A percentile compares a stretch with the other conserved stretches of the same genome.
Evolutionary conservation across 495 filamentous ascomycete genomes (phyloP).

Genomic region (Glutinoglossum americanum): DNA sequence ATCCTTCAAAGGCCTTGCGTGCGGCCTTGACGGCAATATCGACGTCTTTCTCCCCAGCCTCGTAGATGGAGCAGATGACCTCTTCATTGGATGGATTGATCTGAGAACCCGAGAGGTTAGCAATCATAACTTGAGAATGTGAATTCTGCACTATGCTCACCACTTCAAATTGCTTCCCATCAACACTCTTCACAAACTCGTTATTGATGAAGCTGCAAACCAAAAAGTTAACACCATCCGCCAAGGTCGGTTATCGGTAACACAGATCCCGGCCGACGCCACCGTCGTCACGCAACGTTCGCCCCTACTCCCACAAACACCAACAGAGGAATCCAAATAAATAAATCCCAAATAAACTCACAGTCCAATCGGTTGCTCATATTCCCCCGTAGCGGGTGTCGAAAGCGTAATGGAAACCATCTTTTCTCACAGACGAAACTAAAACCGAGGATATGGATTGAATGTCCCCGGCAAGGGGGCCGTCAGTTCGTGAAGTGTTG

Average conservation of each 20-base stretch:
- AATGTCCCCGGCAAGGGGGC: background rate
- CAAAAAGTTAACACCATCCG: background rate
- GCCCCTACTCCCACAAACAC: background rate
- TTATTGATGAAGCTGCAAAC: slow-evolving; percentile 68
- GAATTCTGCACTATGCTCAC: slow-evolving; percentile 11
- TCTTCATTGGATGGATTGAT: slow-evolving; percentile 34
- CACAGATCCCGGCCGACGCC: background rate
- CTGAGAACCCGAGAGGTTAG: background rate
- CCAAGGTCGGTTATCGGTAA: background rate
- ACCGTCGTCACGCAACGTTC: background rate
- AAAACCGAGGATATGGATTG: too few species aligned
- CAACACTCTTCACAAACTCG: slow-evolving; percentile 71
- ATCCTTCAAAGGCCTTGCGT: slow-evolving; percentile 67
- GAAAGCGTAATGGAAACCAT: slow-evolving; percentile 30
- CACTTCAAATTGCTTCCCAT: slow-evolving; percentile 63
- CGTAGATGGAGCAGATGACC: slow-evolving; percentile 52
- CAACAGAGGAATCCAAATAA: background rate
- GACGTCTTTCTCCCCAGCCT: slow-evolving; percentile 80
- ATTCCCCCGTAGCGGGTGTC: slow-evolving; percentile 51
- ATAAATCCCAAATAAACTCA: too few species aligned
- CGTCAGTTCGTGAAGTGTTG: too few species aligned
- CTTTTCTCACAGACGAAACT: too few species aligned
- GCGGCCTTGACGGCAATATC: slow-evolving; percentile 73
- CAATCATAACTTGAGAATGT: background rate
- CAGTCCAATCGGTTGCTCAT: slow-evolving; percentile 73